A percentile compares a stretch with the other conserved stretches of the same genome.
phyloP scores from a whole-genome alignment of 140 eudicot species.

The Oenanthe javanica region DNA sequence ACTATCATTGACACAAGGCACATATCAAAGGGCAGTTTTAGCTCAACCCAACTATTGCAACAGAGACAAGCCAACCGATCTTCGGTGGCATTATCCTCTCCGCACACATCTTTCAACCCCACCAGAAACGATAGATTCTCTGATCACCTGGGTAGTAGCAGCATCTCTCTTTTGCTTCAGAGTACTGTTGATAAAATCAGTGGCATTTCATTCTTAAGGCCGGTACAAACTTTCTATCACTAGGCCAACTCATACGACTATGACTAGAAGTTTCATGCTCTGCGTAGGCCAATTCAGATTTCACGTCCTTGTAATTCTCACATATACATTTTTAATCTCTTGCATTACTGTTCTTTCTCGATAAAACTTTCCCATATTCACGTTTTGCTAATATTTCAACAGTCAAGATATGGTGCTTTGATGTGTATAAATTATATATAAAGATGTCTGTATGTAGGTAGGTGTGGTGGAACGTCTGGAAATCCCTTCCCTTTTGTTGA shows the following conservation, averaged over 20 bases:
- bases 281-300: slow-evolving; percentile 2
- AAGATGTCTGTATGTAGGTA: too few species aligned
- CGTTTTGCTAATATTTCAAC: slow-evolving; percentile 1
- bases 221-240: slow-evolving; percentile 57
- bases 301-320: slow-evolving; percentile 4
- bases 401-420: neutral
- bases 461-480: too few species aligned
- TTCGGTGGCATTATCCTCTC: too few species aligned
- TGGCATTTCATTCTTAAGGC: slow-evolving; percentile 42
- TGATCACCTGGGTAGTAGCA: too few species aligned
- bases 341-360: neutral
- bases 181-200: too few species aligned
- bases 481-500: too few species aligned
- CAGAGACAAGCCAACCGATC: too few species aligned
- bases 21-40: slow-evolving; percentile 55
- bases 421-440: too few species aligned
- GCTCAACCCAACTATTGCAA: slow-evolving; percentile 49
- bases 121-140: too few species aligned
- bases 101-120: too few species aligned
- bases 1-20: slow-evolving; percentile 46
- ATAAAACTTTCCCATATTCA: neutral
- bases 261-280: neutral
- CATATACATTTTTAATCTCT: neutral
- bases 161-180: too few species aligned
- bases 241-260: neutral